Conservation (phyloP, 306 rosid genomes). For the Dalbergia oliveri region DNA sequence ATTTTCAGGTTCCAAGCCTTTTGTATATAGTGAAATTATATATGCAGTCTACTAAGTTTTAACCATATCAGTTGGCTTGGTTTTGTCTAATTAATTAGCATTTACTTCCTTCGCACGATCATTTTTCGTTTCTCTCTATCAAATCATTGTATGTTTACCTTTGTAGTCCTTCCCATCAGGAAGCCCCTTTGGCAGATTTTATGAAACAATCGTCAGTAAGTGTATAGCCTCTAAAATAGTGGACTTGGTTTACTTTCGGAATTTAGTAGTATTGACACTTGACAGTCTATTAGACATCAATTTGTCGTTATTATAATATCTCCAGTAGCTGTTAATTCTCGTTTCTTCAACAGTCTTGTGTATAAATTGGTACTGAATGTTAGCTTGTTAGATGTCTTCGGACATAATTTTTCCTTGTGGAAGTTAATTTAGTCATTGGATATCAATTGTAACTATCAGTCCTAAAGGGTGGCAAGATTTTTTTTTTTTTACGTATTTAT, state of each 20-base stretch:
- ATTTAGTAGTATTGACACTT: slow-evolving; percentile 13
- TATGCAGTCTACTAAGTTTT: slow-evolving; percentile 50
- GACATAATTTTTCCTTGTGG: not conserved
- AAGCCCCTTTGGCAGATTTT: slow-evolving; percentile 30
- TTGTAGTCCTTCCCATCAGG: slow-evolving; percentile 28
- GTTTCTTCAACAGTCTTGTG: not conserved
- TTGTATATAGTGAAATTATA: slow-evolving; percentile 55
- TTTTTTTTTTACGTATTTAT: too few relatives aligned
- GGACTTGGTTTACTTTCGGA: slow-evolving; percentile 3
- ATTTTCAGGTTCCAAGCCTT: slow-evolving; percentile 56
- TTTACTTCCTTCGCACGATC: slow-evolving; percentile 7
- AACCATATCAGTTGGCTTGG: slow-evolving; percentile 49
- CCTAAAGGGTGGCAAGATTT: not conserved
- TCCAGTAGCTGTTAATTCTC: not conserved
- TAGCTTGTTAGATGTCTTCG: not conserved
- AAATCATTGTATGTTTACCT: slow-evolving; percentile 32
- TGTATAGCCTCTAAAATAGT: slow-evolving; percentile 35
- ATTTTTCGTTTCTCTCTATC: slow-evolving; percentile 24
- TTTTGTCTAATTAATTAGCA: slow-evolving; percentile 44
- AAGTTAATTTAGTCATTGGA: not conserved
- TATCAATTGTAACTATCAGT: not conserved
- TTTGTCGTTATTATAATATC: slow-evolving; percentile 7
- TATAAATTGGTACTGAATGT: not conserved
- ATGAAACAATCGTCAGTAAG: slow-evolving; percentile 18
- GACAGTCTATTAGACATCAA: not conserved